Base-by-base conservation (phyloP, 306 rosid species). In the Purshia tridentata region DNA sequence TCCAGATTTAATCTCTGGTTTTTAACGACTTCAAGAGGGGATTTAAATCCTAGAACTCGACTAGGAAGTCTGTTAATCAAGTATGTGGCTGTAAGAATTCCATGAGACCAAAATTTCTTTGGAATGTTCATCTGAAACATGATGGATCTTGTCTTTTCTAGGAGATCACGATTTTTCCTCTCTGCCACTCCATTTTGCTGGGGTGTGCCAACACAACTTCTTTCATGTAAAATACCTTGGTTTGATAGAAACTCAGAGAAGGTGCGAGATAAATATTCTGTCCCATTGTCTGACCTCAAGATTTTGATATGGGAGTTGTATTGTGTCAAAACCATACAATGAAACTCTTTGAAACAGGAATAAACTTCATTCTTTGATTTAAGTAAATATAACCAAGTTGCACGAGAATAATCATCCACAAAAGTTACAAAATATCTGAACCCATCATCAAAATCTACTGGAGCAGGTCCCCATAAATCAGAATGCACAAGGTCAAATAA, bases 401-500 rank as follows among this genome's bases (percentile, higher is more conserved):
- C 65, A 8, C 45, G 19, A 59, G 45, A 35, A 12, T 22, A 9
- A 35, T 59, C 56, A 22, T 65, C 66, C 65, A 53, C 48, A 39
- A 65, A 67, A 10, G 10, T 67, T 0, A 67, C 4, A 67, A 67
- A 67, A 49, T 48, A 49, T 49, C 13, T 49, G 23, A 47, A 67
- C 23, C 58, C 15, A 67, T 67, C 59, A 49, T 16, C 29, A 3
- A 23, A 67, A 4, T 65, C 66, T 19, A 13, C 4, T 2, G 47
- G 8, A 8, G 78, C 48, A 20, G 48, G 63, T 10, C 40, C 78
- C 72, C 49, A 75, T 19, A 65, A 37, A 74, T 74, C 48, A 3
- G 18, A 74, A 39, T 65, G 72, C 42, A 65, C 57, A 14, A 74
- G 61, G 5, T 65, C 66, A 65, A 65, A 74, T 0, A 23, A 20